Evolutionary conservation across 768 basidiomycete genomes (phyloP).

Genomic region (Leccinum uliginosum): DNA sequence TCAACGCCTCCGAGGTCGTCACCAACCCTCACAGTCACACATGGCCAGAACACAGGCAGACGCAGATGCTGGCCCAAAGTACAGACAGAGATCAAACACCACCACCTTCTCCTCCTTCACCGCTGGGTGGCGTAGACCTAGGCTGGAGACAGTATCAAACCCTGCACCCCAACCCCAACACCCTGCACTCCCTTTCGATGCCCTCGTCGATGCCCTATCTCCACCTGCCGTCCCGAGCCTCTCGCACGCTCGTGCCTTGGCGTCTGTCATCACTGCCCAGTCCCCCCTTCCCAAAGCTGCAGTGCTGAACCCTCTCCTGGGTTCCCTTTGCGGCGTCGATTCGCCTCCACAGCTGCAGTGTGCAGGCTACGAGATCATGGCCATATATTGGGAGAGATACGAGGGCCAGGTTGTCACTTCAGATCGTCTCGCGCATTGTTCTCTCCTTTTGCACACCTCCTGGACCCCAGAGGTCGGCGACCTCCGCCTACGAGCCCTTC

Average conservation of each 20-base stretch:
- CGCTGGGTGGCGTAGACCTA: conserved; percentile 36
- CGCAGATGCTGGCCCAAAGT: conserved; percentile 27
- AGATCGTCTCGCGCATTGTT: conserved; percentile 61
- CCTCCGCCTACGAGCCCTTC: conserved; percentile 60
- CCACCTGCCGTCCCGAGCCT: conserved; percentile 64
- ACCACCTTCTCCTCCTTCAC: conserved; percentile 37
- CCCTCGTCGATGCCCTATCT: conserved; percentile 40
- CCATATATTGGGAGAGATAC: conserved; percentile 62
- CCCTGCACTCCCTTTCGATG: conserved; percentile 37
- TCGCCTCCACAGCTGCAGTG: conserved; percentile 57
- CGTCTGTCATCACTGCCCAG: conserved; percentile 42
- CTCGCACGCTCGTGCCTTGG: conserved; percentile 57
- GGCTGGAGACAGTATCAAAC: conserved; percentile 27
- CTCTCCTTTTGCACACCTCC: conserved; percentile 49
- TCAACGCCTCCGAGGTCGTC: conserved; percentile 5
- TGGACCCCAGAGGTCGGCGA: conserved; percentile 75
- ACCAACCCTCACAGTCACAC: conserved; percentile 14
- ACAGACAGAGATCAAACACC: conserved; percentile 41
- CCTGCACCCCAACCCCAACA: conserved; percentile 23
- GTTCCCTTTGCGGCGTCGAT: conserved; percentile 51
- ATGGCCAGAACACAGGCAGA: conserved; percentile 32
- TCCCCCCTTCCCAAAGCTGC: conserved; percentile 55
- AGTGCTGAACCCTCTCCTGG: conserved; percentile 55
- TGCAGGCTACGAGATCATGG: conserved; percentile 68
- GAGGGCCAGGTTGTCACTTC: conserved; percentile 46